phyloP scores from a whole-genome alignment of 495 filamentous ascomycete genomes.

The Podospora didyma region DNA sequence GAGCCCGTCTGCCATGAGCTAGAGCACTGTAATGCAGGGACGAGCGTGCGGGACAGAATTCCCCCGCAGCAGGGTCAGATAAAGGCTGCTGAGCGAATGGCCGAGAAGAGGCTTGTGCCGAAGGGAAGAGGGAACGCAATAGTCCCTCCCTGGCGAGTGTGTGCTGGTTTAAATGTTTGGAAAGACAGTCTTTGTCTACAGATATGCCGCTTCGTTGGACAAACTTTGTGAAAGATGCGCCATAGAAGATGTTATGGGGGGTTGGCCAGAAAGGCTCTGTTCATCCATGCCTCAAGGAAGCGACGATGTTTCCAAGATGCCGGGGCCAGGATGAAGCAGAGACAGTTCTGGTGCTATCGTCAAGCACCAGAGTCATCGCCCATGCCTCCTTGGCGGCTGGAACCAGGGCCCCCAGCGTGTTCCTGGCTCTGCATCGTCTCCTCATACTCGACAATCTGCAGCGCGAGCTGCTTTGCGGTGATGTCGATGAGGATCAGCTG shows the following conservation, averaged over 20 bases:
- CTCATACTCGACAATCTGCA: constrained; percentile 40
- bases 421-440: constrained; percentile 18
- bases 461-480: constrained; percentile 40
- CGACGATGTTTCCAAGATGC: too few relatives aligned
- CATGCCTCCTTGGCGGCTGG: constrained; percentile 23
- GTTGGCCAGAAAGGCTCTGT: too few relatives aligned
- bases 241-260: too few relatives aligned
- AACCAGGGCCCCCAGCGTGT: constrained; percentile 14
- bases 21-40: too few relatives aligned
- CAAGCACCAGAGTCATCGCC: constrained; percentile 26
- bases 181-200: background rate
- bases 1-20: background rate
- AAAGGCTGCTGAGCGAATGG: background rate
- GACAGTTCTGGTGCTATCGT: background rate
- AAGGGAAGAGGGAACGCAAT: background rate
- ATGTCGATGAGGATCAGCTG: constrained; percentile 40
- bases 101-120: background rate
- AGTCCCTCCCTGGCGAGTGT: background rate
- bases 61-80: background rate
- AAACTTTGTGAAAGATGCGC: too few relatives aligned
- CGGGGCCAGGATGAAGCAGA: background rate
- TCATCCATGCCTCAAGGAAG: too few relatives aligned
- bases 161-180: too few relatives aligned
- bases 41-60: too few relatives aligned
- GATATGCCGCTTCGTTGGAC: too few relatives aligned